Evolutionary conservation across 164 flowering plant species (phyloP), one percentile per base, ranked within the genome.

Genomic region (Macadamia integrifolia): DNA sequence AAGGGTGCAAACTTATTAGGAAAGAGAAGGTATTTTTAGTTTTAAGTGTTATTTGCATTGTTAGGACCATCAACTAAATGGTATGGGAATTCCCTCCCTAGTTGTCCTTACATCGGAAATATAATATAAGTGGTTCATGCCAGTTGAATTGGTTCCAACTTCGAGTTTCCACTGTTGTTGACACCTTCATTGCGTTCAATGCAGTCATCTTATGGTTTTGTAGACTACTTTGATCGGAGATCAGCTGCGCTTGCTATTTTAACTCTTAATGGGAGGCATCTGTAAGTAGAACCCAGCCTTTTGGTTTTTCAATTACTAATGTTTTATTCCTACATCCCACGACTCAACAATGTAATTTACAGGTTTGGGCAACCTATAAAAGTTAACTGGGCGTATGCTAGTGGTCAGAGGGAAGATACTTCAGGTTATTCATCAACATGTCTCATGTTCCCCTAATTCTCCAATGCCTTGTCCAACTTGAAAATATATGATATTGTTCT

Each of bases 301-400:
- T 11, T 58, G 28, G 14, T n/a, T 3, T 35, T 60, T 4, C 40
- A 4, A 15, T 69, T 68, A 42, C 49, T 59, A 35, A 1, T 70
- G 61, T 40, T 69, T 67, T 12, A 6, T 55, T 44, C 12, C 23
- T 44, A 60, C 9, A 56, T 62, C 35, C 6, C 12, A 48, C 35
- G 40, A 53, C 58, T 50, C 52, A 53, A 57, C 12, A 35, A 2
- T 65, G 67, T 11, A 42, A 31, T 60, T 73, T 77, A 66, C 86
- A 88, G 93, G 82, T 88, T 88, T 81, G 91, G 93, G 46, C 93
- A 88, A 74, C 89, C 91, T 58, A 88, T 88, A 50, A 86, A 88
- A 75, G 93, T 86, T 69, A 88, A 88, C 64, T 88, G 93, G 93
- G 93, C 93, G 58, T 88, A 86, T 81, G 82, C 93, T 40, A 88